Percentiles rank a stretch among this genome's conserved stretches.
Evolutionary conservation across 192 early-diverging fungal species (phyloP).

Genomic region (Diversispora epigaea): DNA sequence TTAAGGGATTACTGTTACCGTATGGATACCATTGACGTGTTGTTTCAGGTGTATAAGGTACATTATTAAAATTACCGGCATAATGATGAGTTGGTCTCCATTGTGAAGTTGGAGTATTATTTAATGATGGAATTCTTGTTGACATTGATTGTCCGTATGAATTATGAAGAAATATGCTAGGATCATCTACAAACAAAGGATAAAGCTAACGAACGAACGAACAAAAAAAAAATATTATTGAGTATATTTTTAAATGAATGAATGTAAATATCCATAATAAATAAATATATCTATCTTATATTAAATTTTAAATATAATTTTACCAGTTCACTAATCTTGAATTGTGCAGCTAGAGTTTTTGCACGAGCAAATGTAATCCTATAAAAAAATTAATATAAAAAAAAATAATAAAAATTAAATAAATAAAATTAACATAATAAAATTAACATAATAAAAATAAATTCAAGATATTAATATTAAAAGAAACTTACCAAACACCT

Average conservation of each 20-base stretch:
- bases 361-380: slow-evolving; percentile 69
- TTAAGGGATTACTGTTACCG: slow-evolving; percentile 18
- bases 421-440: background rate
- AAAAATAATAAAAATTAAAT: background rate
- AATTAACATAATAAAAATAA: background rate
- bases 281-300: too few relatives aligned
- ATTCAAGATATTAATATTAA: background rate
- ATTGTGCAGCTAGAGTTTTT: slow-evolving; percentile 64
- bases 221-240: background rate
- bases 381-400: slow-evolving; percentile 4
- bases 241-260: background rate
- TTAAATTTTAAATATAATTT: background rate
- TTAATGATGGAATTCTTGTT: slow-evolving; percentile 26
- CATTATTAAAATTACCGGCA: slow-evolving; percentile 18
- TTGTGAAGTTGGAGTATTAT: slow-evolving; percentile 1
- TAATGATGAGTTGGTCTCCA: slow-evolving; percentile 24
- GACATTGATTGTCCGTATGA: slow-evolving; percentile 13
- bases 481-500: slow-evolving; percentile 71
- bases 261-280: too few relatives aligned
- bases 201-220: slow-evolving; percentile 42
- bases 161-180: slow-evolving; percentile 55
- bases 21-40: slow-evolving; percentile 26
- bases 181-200: slow-evolving; percentile 76
- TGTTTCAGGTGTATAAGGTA: slow-evolving; percentile 5
- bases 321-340: slow-evolving; percentile 65